These are phyloP conservation scores for Tulasnella sp. DNA, from an alignment of 768 basidiomycete species.

Conservation along the genomic window DNA sequence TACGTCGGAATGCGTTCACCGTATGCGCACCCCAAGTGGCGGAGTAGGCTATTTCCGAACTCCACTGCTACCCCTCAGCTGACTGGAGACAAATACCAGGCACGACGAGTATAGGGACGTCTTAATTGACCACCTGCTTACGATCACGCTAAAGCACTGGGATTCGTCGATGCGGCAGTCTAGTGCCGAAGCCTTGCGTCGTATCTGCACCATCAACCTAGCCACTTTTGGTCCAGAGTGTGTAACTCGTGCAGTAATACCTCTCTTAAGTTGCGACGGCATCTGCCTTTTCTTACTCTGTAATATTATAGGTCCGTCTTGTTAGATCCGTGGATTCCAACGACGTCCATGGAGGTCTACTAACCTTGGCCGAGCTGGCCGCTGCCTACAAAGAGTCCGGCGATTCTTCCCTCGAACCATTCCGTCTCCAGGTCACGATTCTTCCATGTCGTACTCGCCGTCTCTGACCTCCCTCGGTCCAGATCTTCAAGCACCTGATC, in stretches of 20 bases:
- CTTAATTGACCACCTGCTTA: conserved; percentile 60
- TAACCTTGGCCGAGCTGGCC: conserved; percentile 61
- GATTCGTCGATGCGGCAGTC: conserved; percentile 66
- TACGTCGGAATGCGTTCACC: conserved; percentile 74
- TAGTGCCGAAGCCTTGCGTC: conserved; percentile 60
- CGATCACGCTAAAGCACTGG: conserved; percentile 78
- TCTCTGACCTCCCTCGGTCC: not conserved
- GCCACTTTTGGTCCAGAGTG: conserved; percentile 38
- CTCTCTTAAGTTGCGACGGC: not conserved
- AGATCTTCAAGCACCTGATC: conserved; percentile 57
- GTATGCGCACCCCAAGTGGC: conserved; percentile 77
- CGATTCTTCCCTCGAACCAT: not conserved
- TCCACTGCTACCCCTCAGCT: conserved; percentile 15
- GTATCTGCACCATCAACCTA: conserved; percentile 53
- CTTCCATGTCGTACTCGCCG: not conserved
- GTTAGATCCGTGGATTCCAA: conserved; percentile 19
- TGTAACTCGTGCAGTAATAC: conserved; percentile 41
- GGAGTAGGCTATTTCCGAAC: conserved; percentile 44
- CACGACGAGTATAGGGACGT: conserved; percentile 60
- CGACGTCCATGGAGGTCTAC: conserved; percentile 69
- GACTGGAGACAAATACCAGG: conserved; percentile 32
- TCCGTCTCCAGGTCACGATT: conserved; percentile 9
- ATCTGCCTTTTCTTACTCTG: conserved; percentile 12
- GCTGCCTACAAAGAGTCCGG: conserved; percentile 35
- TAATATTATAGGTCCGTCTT: not conserved